Base-by-base conservation (phyloP, 164 flowering plant genomes). In the Stephania cephalantha region DNA sequence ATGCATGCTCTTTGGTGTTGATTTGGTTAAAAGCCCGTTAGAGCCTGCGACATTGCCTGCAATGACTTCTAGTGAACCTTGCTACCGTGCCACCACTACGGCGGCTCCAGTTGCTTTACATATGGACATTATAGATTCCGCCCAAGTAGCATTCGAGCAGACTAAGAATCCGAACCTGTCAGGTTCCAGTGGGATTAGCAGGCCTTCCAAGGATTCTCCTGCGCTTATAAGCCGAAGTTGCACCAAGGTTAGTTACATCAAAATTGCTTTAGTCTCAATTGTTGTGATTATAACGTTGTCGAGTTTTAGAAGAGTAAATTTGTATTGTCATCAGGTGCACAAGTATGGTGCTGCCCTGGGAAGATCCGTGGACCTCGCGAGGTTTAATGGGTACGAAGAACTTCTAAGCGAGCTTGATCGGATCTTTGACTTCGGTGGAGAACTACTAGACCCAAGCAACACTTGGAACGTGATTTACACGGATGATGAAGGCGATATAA, bases 351-450 rank as follows among this genome's bases (percentile, higher is more conserved):
- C 72, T 69, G 86, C 83, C 12, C 85, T 86, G 18, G 89, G 90
- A 73, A 84, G 88, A 72, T 83, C 90, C 17, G 85, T 90, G 48
- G 85, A 86, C 50, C 86, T 90, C 71, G 58, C 71, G 0, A 82
- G 75, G 29, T 86, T 88, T 50, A 73, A 80, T 15, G 86, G 88
- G 65, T 88, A 90, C 53, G 82, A 81, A 15, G 89, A 80, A 74
- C 89, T 90, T 31, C 65, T 84, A 46, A 7, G 45, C 8, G 85
- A 82, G 78, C 86, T 90, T 6, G 93, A 90, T 68, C 78, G 69
- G 64, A 81, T 88, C 86, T 88, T 90, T 71, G 84, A 82, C 12
- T 88, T 88, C 69, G 35, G 78, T 11, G 93, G 91, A 45, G 77
- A 64, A 8, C 73, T 90, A 80, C 71, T 81, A 35, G 83, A 85